Evolutionary conservation across 768 basidiomycete genomes (phyloP).

Genomic region (Chalciporus chontae): DNA sequence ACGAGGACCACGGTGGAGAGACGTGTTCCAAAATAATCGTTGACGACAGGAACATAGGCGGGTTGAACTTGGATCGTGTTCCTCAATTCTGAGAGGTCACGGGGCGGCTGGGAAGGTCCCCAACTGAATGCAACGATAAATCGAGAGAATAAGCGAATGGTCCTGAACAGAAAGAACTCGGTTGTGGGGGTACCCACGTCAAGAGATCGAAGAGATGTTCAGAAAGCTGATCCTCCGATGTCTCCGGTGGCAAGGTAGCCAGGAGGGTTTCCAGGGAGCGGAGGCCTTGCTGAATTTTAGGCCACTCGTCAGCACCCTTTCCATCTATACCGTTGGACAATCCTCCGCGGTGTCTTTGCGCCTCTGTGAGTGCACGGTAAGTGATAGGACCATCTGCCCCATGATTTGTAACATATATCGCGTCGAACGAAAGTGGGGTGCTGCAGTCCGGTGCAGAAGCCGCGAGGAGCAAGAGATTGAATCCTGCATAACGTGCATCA

Average conservation of each 20-base stretch:
- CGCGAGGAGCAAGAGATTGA: constrained; percentile 72
- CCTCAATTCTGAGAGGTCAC: constrained; percentile 49
- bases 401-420: constrained; percentile 61
- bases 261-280: constrained; percentile 44
- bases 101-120: constrained; percentile 38
- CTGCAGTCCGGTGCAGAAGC: constrained; percentile 24
- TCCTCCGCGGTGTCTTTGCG: constrained; percentile 52
- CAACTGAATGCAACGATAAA: constrained; percentile 14
- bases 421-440: constrained; percentile 43
- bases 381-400: constrained; percentile 63
- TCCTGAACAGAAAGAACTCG: not conserved
- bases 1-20: constrained; percentile 71
- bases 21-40: constrained; percentile 60
- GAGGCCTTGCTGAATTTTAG: constrained; percentile 65
- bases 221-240: constrained; percentile 50
- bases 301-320: constrained; percentile 60
- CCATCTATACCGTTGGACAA: constrained; percentile 77
- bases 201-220: constrained; percentile 63
- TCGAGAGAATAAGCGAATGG: constrained; percentile 6
- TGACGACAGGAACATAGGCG: constrained; percentile 14
- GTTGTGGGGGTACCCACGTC: constrained; percentile 48
- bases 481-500: constrained; percentile 65
- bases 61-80: constrained; percentile 65
- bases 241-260: constrained; percentile 31
- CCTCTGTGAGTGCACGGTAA: constrained; percentile 46